Evolutionary conservation across 2,329 filamentous ascomycete species (phyloP).

Genomic region (Paraphoma chrysanthemicola): DNA sequence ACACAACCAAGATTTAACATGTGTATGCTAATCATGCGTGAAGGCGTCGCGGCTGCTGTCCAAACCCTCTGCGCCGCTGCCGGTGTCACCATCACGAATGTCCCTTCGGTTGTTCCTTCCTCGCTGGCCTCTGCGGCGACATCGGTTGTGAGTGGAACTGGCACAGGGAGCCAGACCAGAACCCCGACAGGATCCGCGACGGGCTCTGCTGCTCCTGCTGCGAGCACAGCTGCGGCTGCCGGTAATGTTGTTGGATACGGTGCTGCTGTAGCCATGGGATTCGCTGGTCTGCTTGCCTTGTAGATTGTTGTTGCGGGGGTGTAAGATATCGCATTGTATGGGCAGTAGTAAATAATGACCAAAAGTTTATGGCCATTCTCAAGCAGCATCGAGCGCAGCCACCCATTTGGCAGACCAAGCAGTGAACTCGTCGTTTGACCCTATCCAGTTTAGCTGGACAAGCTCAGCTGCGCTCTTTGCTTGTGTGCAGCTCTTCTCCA

Average conservation of each 20-base stretch:
- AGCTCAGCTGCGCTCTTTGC: slow-evolving; percentile 65
- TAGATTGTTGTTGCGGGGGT: slow-evolving; percentile 12
- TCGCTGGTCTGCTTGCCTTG: slow-evolving; percentile 28
- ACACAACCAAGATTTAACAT: neutral
- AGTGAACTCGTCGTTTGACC: slow-evolving; percentile 76
- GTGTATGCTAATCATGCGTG: neutral
- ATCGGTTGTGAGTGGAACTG: slow-evolving; percentile 3
- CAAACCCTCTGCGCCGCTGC: slow-evolving; percentile 35
- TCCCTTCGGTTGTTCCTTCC: slow-evolving; percentile 23
- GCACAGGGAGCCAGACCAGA: neutral
- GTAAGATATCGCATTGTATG: neutral
- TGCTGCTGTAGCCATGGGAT: slow-evolving; percentile 30
- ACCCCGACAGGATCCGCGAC: slow-evolving; percentile 4
- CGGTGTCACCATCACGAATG: slow-evolving; percentile 31
- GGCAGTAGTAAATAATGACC: no score
- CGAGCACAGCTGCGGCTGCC: slow-evolving; percentile 25
- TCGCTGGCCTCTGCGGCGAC: slow-evolving; percentile 5
- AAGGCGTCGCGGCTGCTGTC: slow-evolving; percentile 33
- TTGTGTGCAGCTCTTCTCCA: slow-evolving; percentile 67
- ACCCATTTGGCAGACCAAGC: slow-evolving; percentile 72
- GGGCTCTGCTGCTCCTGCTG: slow-evolving; percentile 7
- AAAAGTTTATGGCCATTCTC: neutral
- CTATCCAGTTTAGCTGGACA: slow-evolving; percentile 67
- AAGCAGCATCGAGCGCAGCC: slow-evolving; percentile 51
- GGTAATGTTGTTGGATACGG: slow-evolving; percentile 19